phyloP scores from a whole-genome alignment of 805 yeast species.

The Priceomyces haplophilus region DNA sequence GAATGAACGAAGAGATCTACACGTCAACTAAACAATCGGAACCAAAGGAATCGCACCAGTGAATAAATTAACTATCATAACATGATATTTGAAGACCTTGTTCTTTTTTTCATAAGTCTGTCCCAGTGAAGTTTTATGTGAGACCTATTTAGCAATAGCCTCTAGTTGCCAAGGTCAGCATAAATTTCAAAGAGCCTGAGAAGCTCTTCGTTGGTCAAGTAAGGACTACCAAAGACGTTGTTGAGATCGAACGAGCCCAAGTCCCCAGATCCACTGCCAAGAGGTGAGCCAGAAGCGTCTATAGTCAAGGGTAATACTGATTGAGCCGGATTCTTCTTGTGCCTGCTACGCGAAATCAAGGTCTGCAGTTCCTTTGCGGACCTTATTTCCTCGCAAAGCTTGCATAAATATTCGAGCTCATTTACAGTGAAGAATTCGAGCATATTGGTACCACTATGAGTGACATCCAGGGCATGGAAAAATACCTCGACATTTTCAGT shows the following conservation, averaged over 20 bases:
- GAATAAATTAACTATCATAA: no score
- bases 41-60: no score
- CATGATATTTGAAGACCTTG: no score
- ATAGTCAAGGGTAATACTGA: background rate
- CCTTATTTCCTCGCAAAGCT: constrained; percentile 38
- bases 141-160: no score
- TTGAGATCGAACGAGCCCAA: background rate
- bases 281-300: constrained; percentile 1
- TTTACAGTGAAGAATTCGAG: constrained; percentile 32
- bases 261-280: background rate
- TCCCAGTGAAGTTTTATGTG: no score
- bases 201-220: constrained; percentile 30
- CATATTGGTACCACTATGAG: constrained; percentile 38
- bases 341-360: background rate
- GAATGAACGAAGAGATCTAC: no score
- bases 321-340: background rate
- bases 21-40: no score
- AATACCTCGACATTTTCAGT: constrained; percentile 38
- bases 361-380: constrained; percentile 31
- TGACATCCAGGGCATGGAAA: constrained; percentile 21
- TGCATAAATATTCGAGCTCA: constrained; percentile 35
- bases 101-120: no score
- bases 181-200: constrained; percentile 33
- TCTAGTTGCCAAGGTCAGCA: constrained; percentile 19
- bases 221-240: constrained; percentile 7